Conservation (phyloP, 148 eudicot species). For the Polygonum maritimum region DNA sequence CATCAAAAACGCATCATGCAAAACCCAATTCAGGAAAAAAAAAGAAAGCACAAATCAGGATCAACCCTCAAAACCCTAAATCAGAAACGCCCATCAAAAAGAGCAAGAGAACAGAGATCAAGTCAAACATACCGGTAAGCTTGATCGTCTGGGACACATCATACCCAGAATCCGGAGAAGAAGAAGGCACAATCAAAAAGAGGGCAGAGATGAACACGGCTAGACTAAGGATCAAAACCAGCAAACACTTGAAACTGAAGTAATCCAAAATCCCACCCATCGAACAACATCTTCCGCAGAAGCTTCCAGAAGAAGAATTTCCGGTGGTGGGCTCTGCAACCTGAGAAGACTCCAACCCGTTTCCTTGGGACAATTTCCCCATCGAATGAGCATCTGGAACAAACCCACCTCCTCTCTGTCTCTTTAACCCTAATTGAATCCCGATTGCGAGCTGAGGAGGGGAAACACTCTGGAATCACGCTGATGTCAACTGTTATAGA, state of each 20-base stretch:
- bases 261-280: background rate
- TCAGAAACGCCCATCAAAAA: background rate
- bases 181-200: background rate
- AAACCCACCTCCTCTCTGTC: background rate
- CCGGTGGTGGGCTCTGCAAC: background rate
- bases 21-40: background rate
- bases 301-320: background rate
- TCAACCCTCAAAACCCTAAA: background rate
- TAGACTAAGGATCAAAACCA: conserved; percentile 5
- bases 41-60: background rate
- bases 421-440: background rate
- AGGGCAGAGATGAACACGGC: background rate
- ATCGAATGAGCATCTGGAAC: conserved; percentile 10
- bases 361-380: background rate
- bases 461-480: background rate
- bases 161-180: background rate
- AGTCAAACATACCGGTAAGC: background rate
- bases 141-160: conserved; percentile 1
- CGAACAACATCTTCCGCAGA: conserved; percentile 8
- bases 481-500: conserved; percentile 9
- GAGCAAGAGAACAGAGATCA: background rate
- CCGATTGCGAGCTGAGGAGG: background rate
- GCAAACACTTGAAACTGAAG: conserved; percentile 2
- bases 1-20: background rate
- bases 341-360: background rate